Evolutionary conservation across 306 rosid genomes (phyloP), one percentile per base, ranked within the genome.

Genomic region (Oxytropis ochrocephala): DNA sequence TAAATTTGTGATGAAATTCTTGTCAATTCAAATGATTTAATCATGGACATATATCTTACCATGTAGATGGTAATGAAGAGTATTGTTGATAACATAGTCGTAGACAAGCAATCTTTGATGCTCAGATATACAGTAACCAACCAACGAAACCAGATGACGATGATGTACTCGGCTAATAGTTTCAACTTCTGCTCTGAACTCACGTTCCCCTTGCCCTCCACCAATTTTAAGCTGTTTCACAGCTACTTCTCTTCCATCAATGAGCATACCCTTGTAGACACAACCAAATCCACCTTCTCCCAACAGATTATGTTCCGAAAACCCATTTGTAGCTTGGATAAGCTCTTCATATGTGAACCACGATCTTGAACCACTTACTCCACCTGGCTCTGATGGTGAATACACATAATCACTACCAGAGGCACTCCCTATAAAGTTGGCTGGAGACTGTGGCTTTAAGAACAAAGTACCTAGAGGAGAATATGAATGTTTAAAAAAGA

Each of bases 201-300:
- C 99, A 27, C 97, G 97, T 62, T 94, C 99, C 59, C 99, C 99
- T 82, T 95, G 99, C 50, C 88, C 92, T 66, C 97, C 89, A 64
- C 97, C 99, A 79, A 84, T 60, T 85, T 86, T 95, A 39, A 95
- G 88, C 72, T 91, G 99, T 77, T 95, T 95, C 64, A 95, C 97
- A 57, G 99, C 99, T 33, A 95, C 96, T 32, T 70, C 97, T 80
- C 96, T 87, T 77, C 96, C 96, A 81, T 91, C 96, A 30, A 63
- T 41, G 30, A 95, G 87, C 35, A 71, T 53, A 70, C 99, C 99
- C 83, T 89, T 95, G 83, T 88, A 95, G 11, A 95, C 99, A 81
- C 96, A 91, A 66, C 99, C 99, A 84, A 95, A 95, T 74, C 99
- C 99, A 74, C 97, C 99, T 85, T 95, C 98, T 24, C 98, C 98